Evolutionary conservation across 2,329 filamentous ascomycete genomes (phyloP).

Genomic region (Alternaria consortialis): DNA sequence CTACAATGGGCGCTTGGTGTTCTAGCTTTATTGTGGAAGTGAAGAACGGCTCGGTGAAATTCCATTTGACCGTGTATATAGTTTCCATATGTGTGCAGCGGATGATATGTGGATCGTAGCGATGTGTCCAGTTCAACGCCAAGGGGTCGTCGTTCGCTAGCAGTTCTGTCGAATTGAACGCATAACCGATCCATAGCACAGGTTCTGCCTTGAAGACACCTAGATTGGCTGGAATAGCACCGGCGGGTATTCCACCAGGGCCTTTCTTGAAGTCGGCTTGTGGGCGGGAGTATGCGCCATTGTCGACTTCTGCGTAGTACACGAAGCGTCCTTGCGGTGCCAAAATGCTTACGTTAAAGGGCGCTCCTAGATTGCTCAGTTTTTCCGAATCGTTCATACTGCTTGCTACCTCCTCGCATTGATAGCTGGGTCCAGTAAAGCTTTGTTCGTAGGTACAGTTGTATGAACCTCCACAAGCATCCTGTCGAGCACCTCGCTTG

Average conservation of each 20-base stretch:
- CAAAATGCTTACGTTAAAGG: slow-evolving; percentile 44
- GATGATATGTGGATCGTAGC: slow-evolving; percentile 42
- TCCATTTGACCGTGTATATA: slow-evolving; percentile 45
- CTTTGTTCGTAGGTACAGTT: slow-evolving; percentile 47
- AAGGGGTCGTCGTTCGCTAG: slow-evolving; percentile 31
- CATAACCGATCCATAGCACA: slow-evolving; percentile 48
- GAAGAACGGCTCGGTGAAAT: slow-evolving; percentile 43
- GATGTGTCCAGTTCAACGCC: slow-evolving; percentile 38
- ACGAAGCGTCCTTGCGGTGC: slow-evolving; percentile 40
- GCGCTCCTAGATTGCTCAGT: slow-evolving; percentile 36
- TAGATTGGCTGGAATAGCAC: slow-evolving; percentile 31
- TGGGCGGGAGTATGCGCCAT: slow-evolving; percentile 41
- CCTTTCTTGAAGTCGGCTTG: slow-evolving; percentile 33
- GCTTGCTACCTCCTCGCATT: slow-evolving; percentile 41
- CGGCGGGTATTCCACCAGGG: slow-evolving; percentile 43
- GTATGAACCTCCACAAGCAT: slow-evolving; percentile 48
- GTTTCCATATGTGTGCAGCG: slow-evolving; percentile 47
- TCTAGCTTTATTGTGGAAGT: slow-evolving; percentile 30
- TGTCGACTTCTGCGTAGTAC: slow-evolving; percentile 42
- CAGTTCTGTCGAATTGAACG: slow-evolving; percentile 38
- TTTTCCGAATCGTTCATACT: slow-evolving; percentile 28
- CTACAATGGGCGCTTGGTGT: slow-evolving; percentile 38
- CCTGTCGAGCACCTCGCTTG: slow-evolving; percentile 42
- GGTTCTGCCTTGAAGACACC: slow-evolving; percentile 45
- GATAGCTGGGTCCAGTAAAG: slow-evolving; percentile 45